Base-by-base conservation (phyloP, 2,329 filamentous ascomycete genomes). In the Lachnellula hyalina region DNA sequence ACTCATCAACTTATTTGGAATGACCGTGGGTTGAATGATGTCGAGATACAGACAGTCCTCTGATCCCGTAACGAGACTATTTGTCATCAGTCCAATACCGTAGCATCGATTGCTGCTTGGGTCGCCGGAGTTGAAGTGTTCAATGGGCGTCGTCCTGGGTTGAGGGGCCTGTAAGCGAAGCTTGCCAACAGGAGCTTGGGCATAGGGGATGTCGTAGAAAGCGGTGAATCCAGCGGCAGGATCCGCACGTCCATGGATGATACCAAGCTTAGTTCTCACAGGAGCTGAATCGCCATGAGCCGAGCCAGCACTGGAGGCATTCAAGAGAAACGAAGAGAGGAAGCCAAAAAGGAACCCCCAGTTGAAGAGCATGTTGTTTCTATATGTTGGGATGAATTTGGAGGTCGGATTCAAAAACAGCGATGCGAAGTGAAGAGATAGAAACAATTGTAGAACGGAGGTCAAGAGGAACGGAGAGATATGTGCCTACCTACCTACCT, bases 21-120 rank as follows among this genome's bases (percentile, higher is more conserved):
- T 36, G 35, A 14, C 25, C 32, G 28, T 19, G 63, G 68, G 52
- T 65, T 64, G 17, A 60, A 74, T 77, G n/a, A 73, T 58, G 42
- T 73, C 71, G 19, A 73, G 53, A 2, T 67, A 68, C 3, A 73
- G 59, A 53, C 70, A 73, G 54, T 73, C 71, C 51, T 73, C 70
- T 6, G 57, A 58, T n/a, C 32, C 34, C 11, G n/a, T 49, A 21
- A 40, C 19, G 1, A 23, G 12, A 47, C 44, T 40, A 3, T 28
- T 19, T 15, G 41, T n/a, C 11, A 9, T 12, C 15, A 12, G 4
- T 21, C 35, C 46, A 15, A 58, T 40, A 21, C 54, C 44, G 15
- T 49, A 51, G 38, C 58, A 58, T 23, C 47, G 32, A 23, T 54
- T 52, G 42, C 69, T 38, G 61, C 61, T 40, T 58, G 62, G 25